Conservation (phyloP, 1,284 basidiomycete genomes). For the Pseudozyma hubeiensis region DNA sequence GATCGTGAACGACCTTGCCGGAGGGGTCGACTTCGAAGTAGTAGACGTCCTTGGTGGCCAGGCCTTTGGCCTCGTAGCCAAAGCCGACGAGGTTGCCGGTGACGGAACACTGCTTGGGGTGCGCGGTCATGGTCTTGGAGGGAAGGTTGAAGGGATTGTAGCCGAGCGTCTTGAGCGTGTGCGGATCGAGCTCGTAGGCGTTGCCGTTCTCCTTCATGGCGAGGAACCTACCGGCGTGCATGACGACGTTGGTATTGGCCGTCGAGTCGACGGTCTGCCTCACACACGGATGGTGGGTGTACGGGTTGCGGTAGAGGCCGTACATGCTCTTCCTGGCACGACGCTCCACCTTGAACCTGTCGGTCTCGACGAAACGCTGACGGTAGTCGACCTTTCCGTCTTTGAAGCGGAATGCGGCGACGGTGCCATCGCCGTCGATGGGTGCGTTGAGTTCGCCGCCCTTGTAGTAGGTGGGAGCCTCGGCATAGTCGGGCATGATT, state of each 20-base stretch:
- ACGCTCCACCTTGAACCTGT: conserved; percentile 40
- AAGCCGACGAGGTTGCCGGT: conserved; percentile 45
- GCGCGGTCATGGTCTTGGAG: conserved; percentile 43
- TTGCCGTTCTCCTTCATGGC: conserved; percentile 47
- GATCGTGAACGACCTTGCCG: conserved; percentile 38
- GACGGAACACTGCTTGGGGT: conserved; percentile 41
- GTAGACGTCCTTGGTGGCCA: conserved; percentile 44
- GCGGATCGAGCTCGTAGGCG: conserved; percentile 41
- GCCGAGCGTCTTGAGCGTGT: conserved; percentile 45
- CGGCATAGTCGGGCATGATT: conserved; percentile 45
- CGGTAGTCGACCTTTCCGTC: conserved; percentile 38
- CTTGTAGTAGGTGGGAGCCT: conserved; percentile 28
- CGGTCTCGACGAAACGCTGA: conserved; percentile 37
- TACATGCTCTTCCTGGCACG: conserved; percentile 31
- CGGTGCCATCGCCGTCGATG: conserved; percentile 43
- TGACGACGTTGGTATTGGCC: conserved; percentile 44
- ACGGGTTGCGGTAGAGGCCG: conserved; percentile 43
- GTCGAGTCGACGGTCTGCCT: conserved; percentile 35
- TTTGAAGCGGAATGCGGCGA: conserved; percentile 41
- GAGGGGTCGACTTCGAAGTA: conserved; percentile 32
- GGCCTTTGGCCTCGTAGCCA: conserved; percentile 44
- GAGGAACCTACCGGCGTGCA: conserved; percentile 39
- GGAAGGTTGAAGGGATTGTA: conserved; percentile 45
- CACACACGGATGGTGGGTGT: conserved; percentile 41
- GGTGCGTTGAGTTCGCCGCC: conserved; percentile 32